These are phyloP conservation scores for Claviceps sp. DNA, from an alignment of 2,329 filamentous ascomycete species.

Conservation along the genomic window DNA sequence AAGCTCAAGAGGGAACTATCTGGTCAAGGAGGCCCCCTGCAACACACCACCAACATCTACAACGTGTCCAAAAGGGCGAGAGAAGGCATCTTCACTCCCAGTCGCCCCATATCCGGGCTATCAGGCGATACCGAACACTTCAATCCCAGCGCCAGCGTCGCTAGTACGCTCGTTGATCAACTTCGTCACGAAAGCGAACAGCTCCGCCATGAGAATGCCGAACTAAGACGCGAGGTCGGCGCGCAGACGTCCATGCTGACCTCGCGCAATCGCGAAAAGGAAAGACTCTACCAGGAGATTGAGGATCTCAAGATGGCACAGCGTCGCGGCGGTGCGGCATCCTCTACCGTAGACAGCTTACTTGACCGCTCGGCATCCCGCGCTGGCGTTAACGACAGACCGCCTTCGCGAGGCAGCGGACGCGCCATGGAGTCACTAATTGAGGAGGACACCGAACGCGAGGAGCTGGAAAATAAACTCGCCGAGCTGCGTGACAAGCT, in stretches of 20 bases:
- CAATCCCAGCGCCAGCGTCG: constrained; percentile 39
- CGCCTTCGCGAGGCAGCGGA: constrained; percentile 61
- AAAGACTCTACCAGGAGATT: constrained; percentile 89
- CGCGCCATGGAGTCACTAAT: constrained; percentile 47
- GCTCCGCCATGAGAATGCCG: constrained; percentile 81
- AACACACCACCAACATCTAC: constrained; percentile 53
- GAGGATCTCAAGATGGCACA: constrained; percentile 88
- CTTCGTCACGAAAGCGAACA: constrained; percentile 56
- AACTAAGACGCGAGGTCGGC: constrained; percentile 79
- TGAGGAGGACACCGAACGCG: constrained; percentile 63
- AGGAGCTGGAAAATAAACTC: constrained; percentile 74
- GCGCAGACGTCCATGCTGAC: constrained; percentile 97
- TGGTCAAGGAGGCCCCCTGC: constrained; percentile 22
- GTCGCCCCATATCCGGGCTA: constrained; percentile 34
- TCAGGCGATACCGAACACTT: constrained; percentile 38
- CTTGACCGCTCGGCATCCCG: constrained; percentile 89
- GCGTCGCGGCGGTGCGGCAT: constrained; percentile 49
- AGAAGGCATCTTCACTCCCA: constrained; percentile 29
- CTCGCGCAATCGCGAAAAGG: constrained; percentile 87
- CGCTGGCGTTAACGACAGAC: constrained; percentile 53
- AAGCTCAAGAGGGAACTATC: constrained; percentile 49
- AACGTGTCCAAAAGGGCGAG: constrained; percentile 46
- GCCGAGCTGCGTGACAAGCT: constrained; percentile 75
- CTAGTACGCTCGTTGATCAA: constrained; percentile 64
- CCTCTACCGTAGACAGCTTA: constrained; percentile 71